phyloP scores from a whole-genome alignment of 164 flowering plant species.

The Protea cynaroides region DNA sequence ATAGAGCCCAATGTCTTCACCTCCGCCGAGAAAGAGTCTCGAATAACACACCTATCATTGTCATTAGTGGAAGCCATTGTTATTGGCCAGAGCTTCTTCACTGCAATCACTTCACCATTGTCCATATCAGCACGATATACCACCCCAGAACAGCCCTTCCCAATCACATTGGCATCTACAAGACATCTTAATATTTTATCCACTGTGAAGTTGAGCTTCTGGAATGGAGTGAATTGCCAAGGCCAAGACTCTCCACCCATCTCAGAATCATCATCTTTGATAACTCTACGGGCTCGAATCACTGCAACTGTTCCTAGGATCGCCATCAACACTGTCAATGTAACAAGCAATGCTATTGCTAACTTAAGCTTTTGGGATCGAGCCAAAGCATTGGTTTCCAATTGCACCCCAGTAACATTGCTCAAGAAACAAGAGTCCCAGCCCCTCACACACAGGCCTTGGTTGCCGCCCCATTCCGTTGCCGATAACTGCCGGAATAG shows the following conservation, averaged over 20 bases:
- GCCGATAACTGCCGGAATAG: constrained; percentile 59
- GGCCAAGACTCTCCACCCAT: constrained; percentile 47
- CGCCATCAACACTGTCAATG: constrained; percentile 42
- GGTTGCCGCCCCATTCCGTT: constrained; percentile 50
- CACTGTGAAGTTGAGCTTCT: constrained; percentile 61
- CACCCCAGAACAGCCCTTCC: constrained; percentile 76
- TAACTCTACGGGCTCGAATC: constrained; percentile 37
- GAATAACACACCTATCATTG: constrained; percentile 21
- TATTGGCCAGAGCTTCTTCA: constrained; percentile 80
- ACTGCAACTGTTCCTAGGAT: constrained; percentile 52
- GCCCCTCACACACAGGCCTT: constrained; percentile 44
- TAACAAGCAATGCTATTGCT: constrained; percentile 51
- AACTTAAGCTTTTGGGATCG: constrained; percentile 37
- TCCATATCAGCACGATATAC: constrained; percentile 70
- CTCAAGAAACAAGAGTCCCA: constrained; percentile 44
- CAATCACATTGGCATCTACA: constrained; percentile 63
- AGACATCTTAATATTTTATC: constrained; percentile 54
- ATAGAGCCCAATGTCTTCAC: constrained; percentile 69
- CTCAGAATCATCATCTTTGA: constrained; percentile 54
- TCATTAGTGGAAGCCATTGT: constrained; percentile 24
- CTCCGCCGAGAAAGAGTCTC: constrained; percentile 80
- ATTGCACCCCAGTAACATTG: constrained; percentile 10
- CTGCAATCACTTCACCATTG: constrained; percentile 69
- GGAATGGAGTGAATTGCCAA: constrained; percentile 86
- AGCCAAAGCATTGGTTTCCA: constrained; percentile 5